Percentiles rank a stretch among this genome's conserved stretches.
These are phyloP conservation scores for Haematococcus sp. DNA, from an alignment of 139 green algal species.

Conservation along the genomic window DNA sequence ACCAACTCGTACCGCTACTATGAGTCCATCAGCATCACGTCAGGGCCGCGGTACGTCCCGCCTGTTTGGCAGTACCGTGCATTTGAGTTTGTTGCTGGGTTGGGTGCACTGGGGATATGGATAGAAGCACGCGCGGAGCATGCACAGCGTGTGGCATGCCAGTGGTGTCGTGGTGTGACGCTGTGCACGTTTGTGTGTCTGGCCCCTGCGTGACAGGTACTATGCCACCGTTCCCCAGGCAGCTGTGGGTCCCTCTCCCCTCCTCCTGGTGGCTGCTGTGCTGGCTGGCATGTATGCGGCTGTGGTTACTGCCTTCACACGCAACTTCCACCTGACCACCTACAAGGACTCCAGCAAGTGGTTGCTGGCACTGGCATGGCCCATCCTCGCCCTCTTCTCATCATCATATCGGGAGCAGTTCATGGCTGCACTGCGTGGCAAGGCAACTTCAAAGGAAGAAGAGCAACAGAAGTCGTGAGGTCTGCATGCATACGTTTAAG, in stretches of 20 bases:
- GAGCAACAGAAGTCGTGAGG: too few species aligned
- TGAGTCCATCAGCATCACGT: conserved; percentile 47
- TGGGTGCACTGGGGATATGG: neutral
- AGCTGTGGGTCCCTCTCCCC: neutral
- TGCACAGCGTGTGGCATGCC: neutral
- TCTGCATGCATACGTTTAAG: too few species aligned
- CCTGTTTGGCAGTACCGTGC: too few species aligned
- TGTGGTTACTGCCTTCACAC: conserved; percentile 30
- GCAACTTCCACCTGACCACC: conserved; percentile 35
- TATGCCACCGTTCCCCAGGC: conserved; percentile 1
- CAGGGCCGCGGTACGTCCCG: conserved; percentile 4
- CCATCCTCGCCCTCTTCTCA: conserved; percentile 29
- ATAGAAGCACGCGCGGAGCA: too few species aligned
- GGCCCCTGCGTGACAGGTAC: neutral
- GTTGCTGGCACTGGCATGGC: conserved; percentile 36
- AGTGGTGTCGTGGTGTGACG: neutral
- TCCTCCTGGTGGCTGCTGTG: conserved; percentile 21
- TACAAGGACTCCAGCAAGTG: conserved; percentile 28
- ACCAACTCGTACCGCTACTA: conserved; percentile 37
- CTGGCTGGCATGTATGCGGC: conserved; percentile 30
- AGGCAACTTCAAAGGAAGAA: neutral
- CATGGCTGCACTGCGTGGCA: conserved; percentile 20
- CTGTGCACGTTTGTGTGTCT: neutral
- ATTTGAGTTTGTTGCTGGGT: neutral
- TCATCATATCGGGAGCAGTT: conserved; percentile 38